phyloP scores from a whole-genome alignment of 2,329 filamentous ascomycete species.

The Tolypocladium cylindrosporum region DNA sequence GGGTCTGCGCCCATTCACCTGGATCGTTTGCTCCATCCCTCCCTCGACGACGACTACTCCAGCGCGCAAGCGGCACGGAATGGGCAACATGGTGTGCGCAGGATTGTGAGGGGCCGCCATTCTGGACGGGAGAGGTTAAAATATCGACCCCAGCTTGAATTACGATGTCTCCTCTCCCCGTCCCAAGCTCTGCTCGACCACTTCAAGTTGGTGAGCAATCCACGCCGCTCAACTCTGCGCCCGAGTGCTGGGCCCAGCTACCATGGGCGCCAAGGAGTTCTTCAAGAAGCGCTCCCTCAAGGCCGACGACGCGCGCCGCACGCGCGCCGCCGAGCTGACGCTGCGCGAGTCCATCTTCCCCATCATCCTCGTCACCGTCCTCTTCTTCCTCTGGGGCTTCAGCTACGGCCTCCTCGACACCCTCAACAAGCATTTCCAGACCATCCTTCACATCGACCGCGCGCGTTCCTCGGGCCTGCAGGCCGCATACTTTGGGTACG shows the following conservation, averaged over 20 bases:
- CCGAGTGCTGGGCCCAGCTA: not conserved
- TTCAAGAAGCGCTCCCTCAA: constrained; percentile 34
- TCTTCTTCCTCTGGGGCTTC: constrained; percentile 39
- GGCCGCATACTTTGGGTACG: constrained; percentile 46
- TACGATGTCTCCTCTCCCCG: not conserved
- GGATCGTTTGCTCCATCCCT: not conserved
- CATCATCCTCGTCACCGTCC: constrained; percentile 41
- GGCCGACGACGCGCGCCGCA: constrained; percentile 29
- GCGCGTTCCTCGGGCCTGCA: constrained; percentile 37
- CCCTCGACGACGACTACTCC: not conserved
- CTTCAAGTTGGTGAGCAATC: not conserved
- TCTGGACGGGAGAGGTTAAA: not conserved
- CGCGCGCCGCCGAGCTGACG: constrained; percentile 45
- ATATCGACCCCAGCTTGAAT: not conserved
- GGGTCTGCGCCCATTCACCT: not conserved
- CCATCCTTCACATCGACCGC: constrained; percentile 31
- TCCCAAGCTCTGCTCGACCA: not conserved
- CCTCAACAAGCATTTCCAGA: constrained; percentile 40
- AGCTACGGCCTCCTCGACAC: constrained; percentile 36
- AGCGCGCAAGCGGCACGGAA: not conserved
- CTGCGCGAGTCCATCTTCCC: constrained; percentile 58
- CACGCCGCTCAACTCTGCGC: not conserved
- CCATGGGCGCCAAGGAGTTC: constrained; percentile 33
- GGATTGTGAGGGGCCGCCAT: not conserved
- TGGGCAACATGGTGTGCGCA: not conserved